Evolutionary conservation across 2,329 filamentous ascomycete genomes (phyloP).

Genomic region (Incumbomyces delicatus): DNA sequence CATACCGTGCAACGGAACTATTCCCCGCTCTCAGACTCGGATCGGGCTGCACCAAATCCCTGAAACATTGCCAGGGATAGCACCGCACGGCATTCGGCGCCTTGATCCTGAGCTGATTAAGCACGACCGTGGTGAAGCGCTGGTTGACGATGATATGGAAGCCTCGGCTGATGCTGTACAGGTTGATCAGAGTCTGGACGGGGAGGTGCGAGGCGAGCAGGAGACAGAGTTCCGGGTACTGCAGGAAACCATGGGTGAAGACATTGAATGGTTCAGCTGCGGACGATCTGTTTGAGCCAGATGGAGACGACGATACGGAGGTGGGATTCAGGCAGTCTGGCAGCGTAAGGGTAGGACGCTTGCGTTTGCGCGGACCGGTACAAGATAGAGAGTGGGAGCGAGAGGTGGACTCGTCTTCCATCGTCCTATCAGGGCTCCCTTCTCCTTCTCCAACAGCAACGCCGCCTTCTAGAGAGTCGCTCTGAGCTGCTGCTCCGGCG

Average conservation of each 20-base stretch:
- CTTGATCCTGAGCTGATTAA: slow-evolving; percentile 43
- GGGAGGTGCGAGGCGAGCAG: slow-evolving; percentile 46
- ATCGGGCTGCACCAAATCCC: slow-evolving; percentile 48
- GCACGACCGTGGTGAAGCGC: slow-evolving; percentile 50
- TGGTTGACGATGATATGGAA: slow-evolving; percentile 53
- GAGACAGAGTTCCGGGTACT: slow-evolving; percentile 44
- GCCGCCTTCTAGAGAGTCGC: no score
- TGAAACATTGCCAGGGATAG: slow-evolving; percentile 55
- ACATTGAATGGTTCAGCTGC: slow-evolving; percentile 13
- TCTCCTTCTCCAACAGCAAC: no score
- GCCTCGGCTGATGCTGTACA: slow-evolving; percentile 55
- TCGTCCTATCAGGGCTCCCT: not conserved
- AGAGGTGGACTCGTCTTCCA: not conserved
- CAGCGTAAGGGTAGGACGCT: slow-evolving; percentile 11
- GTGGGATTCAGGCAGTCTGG: slow-evolving; percentile 14
- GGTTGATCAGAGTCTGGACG: slow-evolving; percentile 48
- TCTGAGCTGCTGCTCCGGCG: no score
- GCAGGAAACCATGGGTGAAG: slow-evolving; percentile 17
- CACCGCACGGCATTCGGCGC: slow-evolving; percentile 47
- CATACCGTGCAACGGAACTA: not conserved
- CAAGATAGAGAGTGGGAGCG: slow-evolving; percentile 4
- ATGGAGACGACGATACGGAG: slow-evolving; percentile 17
- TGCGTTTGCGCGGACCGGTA: slow-evolving; percentile 19
- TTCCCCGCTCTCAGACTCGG: slow-evolving; percentile 37
- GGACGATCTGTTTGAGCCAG: slow-evolving; percentile 4